Conservation (phyloP, 371 early-diverging fungal genomes). For the Apophysomyces sp. region DNA sequence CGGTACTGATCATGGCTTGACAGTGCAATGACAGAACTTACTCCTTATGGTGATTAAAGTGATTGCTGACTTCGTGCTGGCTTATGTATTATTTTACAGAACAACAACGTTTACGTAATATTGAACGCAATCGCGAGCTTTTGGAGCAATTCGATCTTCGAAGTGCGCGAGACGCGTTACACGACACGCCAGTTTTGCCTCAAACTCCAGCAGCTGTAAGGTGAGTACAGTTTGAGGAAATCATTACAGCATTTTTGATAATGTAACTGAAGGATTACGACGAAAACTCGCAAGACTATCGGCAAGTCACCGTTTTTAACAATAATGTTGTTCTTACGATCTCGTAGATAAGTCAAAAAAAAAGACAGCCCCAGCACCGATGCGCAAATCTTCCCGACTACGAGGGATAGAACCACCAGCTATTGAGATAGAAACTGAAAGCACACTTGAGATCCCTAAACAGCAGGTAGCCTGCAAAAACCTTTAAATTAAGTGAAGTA, state of each 20-base stretch:
- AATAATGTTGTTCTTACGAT: background rate
- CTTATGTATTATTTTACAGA: slow-evolving; percentile 29
- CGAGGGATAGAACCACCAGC: slow-evolving; percentile 43
- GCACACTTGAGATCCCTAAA: background rate
- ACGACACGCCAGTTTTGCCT: slow-evolving; percentile 20
- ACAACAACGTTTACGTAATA: slow-evolving; percentile 59
- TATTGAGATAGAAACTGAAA: slow-evolving; percentile 31
- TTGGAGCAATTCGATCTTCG: slow-evolving; percentile 48
- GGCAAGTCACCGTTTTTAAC: background rate
- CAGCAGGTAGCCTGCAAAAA: slow-evolving; percentile 5
- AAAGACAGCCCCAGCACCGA: slow-evolving; percentile 12
- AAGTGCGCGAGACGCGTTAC: slow-evolving; percentile 15
- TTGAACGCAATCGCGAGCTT: slow-evolving; percentile 60
- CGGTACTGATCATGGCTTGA: background rate
- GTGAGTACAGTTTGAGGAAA: background rate
- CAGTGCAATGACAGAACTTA: slow-evolving; percentile 5
- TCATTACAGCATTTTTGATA: background rate
- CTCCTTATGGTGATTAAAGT: slow-evolving; percentile 16
- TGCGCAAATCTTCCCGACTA: slow-evolving; percentile 45
- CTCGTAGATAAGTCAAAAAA: slow-evolving; percentile 10
- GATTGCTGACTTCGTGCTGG: background rate
- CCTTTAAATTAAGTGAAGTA: no score
- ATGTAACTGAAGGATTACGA: slow-evolving; percentile 1
- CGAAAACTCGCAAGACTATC: slow-evolving; percentile 7
- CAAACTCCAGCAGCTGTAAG: slow-evolving; percentile 4